Base-by-base conservation (phyloP, 257 asterid species). In the Jacaranda copaia region DNA sequence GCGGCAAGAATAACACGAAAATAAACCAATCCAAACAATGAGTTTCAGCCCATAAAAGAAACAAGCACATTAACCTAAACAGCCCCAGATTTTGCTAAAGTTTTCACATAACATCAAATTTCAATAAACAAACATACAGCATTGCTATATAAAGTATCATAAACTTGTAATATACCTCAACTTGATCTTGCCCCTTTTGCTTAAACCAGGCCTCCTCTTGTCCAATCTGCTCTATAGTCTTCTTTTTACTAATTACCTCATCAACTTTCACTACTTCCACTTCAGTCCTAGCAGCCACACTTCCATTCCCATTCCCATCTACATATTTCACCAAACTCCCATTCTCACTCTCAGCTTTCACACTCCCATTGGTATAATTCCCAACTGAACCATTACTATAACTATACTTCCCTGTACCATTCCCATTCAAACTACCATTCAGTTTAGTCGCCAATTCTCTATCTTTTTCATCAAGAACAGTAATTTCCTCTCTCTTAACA, bases 201-300 rank as follows among this genome's bases (percentile, higher is more conserved):
- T 85, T 90, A 82, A 90, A 90, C 96, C 96, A 90, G 9, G 90
- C 93, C 45, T 90, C 93, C 76, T 90, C 96, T 77, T 88, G 90
- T 40, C 96, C 96, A 73, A 90, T 88, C 77, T 90, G 90, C 76
- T 90, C 96, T 25, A 90, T 65, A 20, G 79, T 87, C 76, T 84
- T 84, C 85, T 77, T 82, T 56, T 19, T 64, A 55, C 46, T 71
- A 68, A 73, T 71, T 80, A 76, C 87, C 71, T 71, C 72, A 59
- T 80, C 82, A 19, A 58, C 81, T 76, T 84, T 73, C 81, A 76
- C 81, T 16, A 52, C 61, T 46, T 83, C 88, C 36, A 78, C 77
- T 39, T 14, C 77, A 39, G 64, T 72, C 58, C 16, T 67, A 77
- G 57, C 36, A 62, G 52, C 61, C 67, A 58, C 70, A 53, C 83